A percentile compares a stretch with the other conserved stretches of the same genome.
Conservation (phyloP, 225 moss, liverwort and hornwort genomes). For the Physcomitrium patens region DNA sequence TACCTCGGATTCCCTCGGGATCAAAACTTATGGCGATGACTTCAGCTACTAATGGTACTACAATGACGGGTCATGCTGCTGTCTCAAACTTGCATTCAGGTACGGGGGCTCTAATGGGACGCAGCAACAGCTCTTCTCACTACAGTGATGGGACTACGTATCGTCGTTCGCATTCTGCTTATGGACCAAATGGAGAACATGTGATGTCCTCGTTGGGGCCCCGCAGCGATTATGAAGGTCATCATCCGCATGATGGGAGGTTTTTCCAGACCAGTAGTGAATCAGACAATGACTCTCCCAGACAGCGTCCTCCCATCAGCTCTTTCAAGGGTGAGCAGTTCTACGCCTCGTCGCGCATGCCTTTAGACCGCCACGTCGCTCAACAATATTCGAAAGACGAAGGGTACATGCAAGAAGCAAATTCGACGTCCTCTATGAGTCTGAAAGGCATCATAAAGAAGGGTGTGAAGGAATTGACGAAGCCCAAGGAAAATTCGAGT, state of each 20-base stretch:
- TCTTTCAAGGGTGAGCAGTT: constrained; percentile 48
- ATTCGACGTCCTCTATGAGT: constrained; percentile 45
- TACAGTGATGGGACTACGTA: constrained; percentile 39
- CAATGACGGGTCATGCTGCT: constrained; percentile 37
- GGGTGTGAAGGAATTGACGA: constrained; percentile 58
- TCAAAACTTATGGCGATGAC: constrained; percentile 55
- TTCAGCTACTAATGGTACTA: constrained; percentile 37
- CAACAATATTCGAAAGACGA: constrained; percentile 59
- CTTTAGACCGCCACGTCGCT: constrained; percentile 47
- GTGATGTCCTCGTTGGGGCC: constrained; percentile 41
- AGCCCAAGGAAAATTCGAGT: constrained; percentile 43
- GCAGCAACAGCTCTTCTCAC: constrained; percentile 35
- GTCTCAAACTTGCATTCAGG: constrained; percentile 38
- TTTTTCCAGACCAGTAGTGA: constrained; percentile 70
- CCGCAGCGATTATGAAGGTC: constrained; percentile 40
- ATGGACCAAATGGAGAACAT: constrained; percentile 51
- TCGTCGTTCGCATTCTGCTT: constrained; percentile 47
- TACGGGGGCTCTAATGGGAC: constrained; percentile 37
- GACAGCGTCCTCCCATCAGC: constrained; percentile 39
- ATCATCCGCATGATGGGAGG: constrained; percentile 45
- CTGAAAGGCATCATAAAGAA: constrained; percentile 47
- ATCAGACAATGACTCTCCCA: constrained; percentile 72
- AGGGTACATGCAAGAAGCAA: constrained; percentile 48
- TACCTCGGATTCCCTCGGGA: constrained; percentile 52
- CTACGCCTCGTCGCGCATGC: constrained; percentile 49